phyloP scores from a whole-genome alignment of 2,329 filamentous ascomycete genomes.

The Colletotrichum sp. region DNA sequence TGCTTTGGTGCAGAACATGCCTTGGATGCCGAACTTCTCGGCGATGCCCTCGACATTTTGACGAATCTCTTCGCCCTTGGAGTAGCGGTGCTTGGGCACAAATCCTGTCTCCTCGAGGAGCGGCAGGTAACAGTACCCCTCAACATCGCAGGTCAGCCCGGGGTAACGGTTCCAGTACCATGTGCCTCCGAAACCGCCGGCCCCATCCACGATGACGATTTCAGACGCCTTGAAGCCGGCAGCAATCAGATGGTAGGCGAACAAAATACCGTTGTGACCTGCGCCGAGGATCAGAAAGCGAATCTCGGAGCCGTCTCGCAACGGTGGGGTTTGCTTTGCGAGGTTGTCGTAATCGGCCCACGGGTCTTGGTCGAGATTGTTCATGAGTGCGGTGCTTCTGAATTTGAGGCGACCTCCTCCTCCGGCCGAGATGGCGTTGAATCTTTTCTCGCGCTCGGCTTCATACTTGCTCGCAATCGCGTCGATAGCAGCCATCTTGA shows the following conservation, averaged over 20 bases:
- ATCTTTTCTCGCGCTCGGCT: neutral
- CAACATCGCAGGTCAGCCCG: conserved; percentile 59
- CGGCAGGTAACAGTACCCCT: conserved; percentile 35
- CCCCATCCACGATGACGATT: conserved; percentile 44
- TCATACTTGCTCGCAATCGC: neutral
- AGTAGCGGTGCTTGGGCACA: conserved; percentile 31
- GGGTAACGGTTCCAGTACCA: conserved; percentile 60
- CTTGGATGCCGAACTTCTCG: conserved; percentile 40
- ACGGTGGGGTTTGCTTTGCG: neutral
- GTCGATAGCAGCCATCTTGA: neutral
- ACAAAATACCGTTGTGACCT: neutral
- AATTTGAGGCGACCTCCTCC: neutral
- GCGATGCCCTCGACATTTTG: conserved; percentile 46
- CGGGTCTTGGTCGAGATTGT: neutral
- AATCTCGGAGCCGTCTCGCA: neutral
- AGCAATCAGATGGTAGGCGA: neutral
- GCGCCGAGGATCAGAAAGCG: neutral
- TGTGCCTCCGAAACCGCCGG: conserved; percentile 51
- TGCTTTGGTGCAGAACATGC: conserved; percentile 46
- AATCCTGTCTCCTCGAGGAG: conserved; percentile 11
- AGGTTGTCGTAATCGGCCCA: neutral
- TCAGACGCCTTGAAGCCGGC: conserved; percentile 24
- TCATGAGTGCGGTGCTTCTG: neutral
- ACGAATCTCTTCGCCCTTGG: conserved; percentile 38
- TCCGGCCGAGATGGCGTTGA: neutral